These are phyloP conservation scores for Hansenula sp. DNA, from an alignment of 1,139 yeast species.

Conservation along the genomic window DNA sequence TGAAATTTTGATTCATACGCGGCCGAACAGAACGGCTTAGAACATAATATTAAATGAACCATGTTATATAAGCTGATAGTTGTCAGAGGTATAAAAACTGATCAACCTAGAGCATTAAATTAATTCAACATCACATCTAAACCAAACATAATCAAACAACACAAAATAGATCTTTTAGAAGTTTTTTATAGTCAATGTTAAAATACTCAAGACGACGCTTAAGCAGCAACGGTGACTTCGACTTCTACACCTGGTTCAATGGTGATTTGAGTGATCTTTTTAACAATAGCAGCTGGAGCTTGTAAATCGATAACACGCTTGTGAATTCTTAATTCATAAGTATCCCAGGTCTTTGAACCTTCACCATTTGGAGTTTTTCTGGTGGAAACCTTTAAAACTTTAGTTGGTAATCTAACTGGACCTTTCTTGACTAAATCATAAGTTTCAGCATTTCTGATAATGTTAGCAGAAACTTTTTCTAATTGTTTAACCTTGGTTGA, in stretches of 20 bases:
- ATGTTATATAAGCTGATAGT: conserved; percentile 23
- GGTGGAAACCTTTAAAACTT: conserved; percentile 97
- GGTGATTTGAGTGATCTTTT: conserved; percentile 93
- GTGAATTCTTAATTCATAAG: conserved; percentile 99
- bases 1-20: neutral
- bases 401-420: conserved; percentile 99
- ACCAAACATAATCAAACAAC: neutral
- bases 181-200: too few species aligned
- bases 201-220: conserved; percentile 41
- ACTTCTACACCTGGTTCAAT: conserved; percentile 76
- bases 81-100: conserved; percentile 27
- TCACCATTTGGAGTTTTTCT: conserved; percentile 99
- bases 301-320: conserved; percentile 98
- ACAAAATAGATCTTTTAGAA: conserved; percentile 1
- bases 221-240: conserved; percentile 45
- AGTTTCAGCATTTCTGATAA: conserved; percentile 83
- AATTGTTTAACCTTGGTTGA: conserved; percentile 98
- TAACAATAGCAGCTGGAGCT: conserved; percentile 93
- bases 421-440: conserved; percentile 89
- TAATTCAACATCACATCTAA: conserved; percentile 6
- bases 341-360: conserved; percentile 99
- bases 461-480: conserved; percentile 89
- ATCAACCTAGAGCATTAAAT: conserved; percentile 21
- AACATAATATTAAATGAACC: conserved; percentile 16
- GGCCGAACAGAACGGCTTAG: conserved; percentile 1